Base-by-base conservation (phyloP, 805 yeast genomes). In the Kodamaea hsintzibuensis region DNA sequence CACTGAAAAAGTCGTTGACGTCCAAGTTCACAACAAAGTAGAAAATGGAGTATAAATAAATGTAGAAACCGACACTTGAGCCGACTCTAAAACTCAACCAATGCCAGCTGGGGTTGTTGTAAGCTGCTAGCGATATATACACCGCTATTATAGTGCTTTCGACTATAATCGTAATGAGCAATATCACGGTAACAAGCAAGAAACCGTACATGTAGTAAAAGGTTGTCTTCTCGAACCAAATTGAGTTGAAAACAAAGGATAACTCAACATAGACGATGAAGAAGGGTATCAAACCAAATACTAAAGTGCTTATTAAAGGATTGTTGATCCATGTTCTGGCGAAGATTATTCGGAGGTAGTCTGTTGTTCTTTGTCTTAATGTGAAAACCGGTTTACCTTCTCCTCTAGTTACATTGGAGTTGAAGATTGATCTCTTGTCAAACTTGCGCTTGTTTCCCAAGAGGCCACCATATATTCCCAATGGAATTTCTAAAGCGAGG, bases 201-300 rank as follows among this genome's bases (percentile, higher is more conserved):
- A 89, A 90, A 2, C 96, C 95, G 68, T 88, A 90, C 81, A 85
- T 81, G 73, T 85, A 88, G 68, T 88, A 88, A 62, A 84, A 88
- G 2, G 92, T 82, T 0, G 91, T 82, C 67, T 87, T 87, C 62
- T 88, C 91, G 54, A 86, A 73, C 93, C 96, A 89, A 9, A 89
- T 74, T 1, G 92, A 82, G 66, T 88, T 83, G 72, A 88, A 84
- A 27, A 89, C 79, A 66, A 84, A 86, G 52, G 84, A 70, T 55
- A 91, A 72, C 64, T 91, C 96, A 52, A 88, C 91, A 64, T 86
- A 86, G n/a, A 89, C 84, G 10, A 90, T 84, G 14, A 86, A 84
- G 64, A 89, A 91, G 37, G 97, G 96, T 48, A 88, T 78, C 17
- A 85, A 49, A 2, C 97, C 97, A 61, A 87, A 85, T 0, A 80